Conservation (phyloP, 169 alveolate species). For the Eimeria sp. region DNA sequence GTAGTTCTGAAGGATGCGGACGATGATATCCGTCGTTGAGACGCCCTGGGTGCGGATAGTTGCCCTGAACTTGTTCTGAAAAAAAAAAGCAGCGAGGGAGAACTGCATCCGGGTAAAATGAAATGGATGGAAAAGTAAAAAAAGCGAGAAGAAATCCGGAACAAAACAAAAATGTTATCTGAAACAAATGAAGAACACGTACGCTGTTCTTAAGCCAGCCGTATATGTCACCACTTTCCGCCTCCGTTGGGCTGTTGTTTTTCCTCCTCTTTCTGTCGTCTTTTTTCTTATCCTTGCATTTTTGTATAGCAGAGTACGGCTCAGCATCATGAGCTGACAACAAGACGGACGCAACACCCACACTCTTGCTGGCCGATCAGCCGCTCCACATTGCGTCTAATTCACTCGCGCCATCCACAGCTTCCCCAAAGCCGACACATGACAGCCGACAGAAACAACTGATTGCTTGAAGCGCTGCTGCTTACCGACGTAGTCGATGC, state of each 20-base stretch:
- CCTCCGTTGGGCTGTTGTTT: constrained; percentile 82
- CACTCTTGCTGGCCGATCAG: background rate
- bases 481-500: constrained; percentile 94
- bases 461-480: background rate
- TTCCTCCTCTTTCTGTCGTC: constrained; percentile 86
- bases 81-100: no score
- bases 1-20: constrained; percentile 96
- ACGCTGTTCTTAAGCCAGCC: constrained; percentile 93
- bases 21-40: constrained; percentile 98
- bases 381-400: no score
- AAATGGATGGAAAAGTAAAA: background rate
- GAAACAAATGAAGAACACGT: background rate
- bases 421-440: no score
- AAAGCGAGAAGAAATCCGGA: background rate
- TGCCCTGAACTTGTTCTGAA: constrained; percentile 94
- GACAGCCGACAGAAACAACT: background rate
- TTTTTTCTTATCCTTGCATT: constrained; percentile 70
- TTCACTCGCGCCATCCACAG: background rate
- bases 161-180: background rate
- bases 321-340: constrained; percentile 96
- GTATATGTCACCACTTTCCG: constrained; percentile 93
- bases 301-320: constrained; percentile 93
- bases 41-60: constrained; percentile 97
- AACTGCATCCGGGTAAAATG: no score
- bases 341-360: background rate